Conservation (phyloP, 1,139 yeast species). For the Yamadazyma taylorii region DNA sequence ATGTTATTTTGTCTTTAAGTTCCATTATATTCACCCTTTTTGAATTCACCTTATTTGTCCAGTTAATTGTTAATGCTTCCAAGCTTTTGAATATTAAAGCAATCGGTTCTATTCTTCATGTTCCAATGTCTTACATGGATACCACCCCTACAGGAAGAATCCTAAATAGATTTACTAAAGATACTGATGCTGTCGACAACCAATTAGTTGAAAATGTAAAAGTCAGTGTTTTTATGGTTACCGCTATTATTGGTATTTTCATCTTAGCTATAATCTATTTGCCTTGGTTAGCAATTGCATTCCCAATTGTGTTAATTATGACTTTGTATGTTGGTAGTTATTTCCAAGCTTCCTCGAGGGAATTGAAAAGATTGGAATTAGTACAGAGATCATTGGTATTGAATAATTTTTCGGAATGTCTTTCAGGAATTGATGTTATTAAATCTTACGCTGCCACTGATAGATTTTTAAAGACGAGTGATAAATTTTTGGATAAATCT, state of each 20-base stretch:
- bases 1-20: conserved; percentile 55
- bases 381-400: conserved; percentile 34
- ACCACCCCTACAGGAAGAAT: conserved; percentile 62
- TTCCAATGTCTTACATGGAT: conserved; percentile 60
- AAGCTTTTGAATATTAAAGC: conserved; percentile 49
- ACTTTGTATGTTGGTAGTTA: conserved; percentile 43
- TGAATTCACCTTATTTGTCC: conserved; percentile 49
- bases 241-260: conserved; percentile 60
- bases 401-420: conserved; percentile 71
- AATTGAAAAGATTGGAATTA: conserved; percentile 43
- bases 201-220: conserved; percentile 64
- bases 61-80: conserved; percentile 51
- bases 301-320: conserved; percentile 38
- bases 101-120: conserved; percentile 62
- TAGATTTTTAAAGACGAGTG: conserved; percentile 52
- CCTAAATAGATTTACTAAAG: conserved; percentile 67
- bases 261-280: conserved; percentile 67
- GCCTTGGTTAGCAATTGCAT: conserved; percentile 57
- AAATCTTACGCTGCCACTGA: conserved; percentile 54
- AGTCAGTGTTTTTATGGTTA: conserved; percentile 38
- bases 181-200: conserved; percentile 79
- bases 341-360: conserved; percentile 46
- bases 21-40: conserved; percentile 34
- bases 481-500: conserved; percentile 54
- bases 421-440: conserved; percentile 72